These are phyloP conservation scores for Apophysomyces trapeziformis DNA, from an alignment of 371 early-diverging fungal species.

Conservation along the genomic window DNA sequence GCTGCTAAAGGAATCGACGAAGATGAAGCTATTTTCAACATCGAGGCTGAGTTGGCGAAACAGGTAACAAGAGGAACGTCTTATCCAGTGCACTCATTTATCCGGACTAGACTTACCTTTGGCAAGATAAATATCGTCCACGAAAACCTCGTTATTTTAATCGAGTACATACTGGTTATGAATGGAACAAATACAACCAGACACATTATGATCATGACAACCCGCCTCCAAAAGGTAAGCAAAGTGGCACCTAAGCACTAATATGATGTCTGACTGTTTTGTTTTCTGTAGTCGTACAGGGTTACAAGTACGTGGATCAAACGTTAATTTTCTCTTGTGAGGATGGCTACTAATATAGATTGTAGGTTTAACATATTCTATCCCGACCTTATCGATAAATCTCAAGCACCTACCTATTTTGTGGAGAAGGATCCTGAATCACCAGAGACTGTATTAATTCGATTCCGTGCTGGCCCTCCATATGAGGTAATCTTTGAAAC, in stretches of 20 bases:
- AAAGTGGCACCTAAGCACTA: neutral
- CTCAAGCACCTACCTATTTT: conserved; percentile 85
- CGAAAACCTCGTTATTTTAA: conserved; percentile 95
- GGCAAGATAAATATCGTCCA: conserved; percentile 94
- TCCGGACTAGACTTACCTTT: conserved; percentile 61
- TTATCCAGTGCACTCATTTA: neutral
- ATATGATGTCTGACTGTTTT: neutral
- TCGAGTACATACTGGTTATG: conserved; percentile 94
- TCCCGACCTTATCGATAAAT: conserved; percentile 93
- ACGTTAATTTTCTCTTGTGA: neutral
- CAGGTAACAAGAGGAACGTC: conserved; percentile 33
- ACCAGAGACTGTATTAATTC: conserved; percentile 80
- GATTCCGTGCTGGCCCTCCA: conserved; percentile 93
- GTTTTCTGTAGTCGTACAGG: conserved; percentile 75
- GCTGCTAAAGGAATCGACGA: conserved; percentile 79
- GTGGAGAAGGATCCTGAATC: conserved; percentile 78
- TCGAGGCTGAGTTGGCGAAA: conserved; percentile 72
- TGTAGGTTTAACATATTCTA: conserved; percentile 88
- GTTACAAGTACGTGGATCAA: conserved; percentile 73
- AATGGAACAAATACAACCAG: conserved; percentile 99
- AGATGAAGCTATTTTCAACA: conserved; percentile 81
- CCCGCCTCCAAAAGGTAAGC: conserved; percentile 85
- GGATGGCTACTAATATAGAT: neutral
- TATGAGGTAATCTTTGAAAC: conserved; percentile 63
- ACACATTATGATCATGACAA: conserved; percentile 96